Base-by-base conservation (phyloP, 768 basidiomycete species). In the Trametes maxima region DNA sequence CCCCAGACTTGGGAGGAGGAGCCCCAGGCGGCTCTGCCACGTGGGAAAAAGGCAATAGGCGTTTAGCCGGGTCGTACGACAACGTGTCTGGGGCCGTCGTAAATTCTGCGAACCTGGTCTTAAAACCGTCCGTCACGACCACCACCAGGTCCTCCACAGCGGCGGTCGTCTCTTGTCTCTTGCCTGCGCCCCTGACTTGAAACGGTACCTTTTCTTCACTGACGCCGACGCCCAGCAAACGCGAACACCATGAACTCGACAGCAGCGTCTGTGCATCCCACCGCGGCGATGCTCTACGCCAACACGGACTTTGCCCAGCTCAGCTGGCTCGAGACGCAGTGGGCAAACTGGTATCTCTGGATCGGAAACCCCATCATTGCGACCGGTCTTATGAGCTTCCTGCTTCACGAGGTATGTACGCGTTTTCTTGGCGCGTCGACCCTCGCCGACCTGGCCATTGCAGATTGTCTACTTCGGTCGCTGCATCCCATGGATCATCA, bases 381-480 rank as follows among this genome's bases (percentile, higher is more conserved):
- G 13, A 99, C 97, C 0, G 95, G 95, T 54, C 77, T 99, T 57
- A 86, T 92, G 85, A 92, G 89, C 65, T 98, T 99, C 75, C 63
- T 96, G 22, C 68, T 98, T 65, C 97, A 99, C 74, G 97, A 99
- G 82, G 94, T 96, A 54, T 55, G 90, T 72, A 36, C 19, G 40
- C 17, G 14, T 39, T 13, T 48, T 17, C 14, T 19, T 35, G 22
- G 19, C 33, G 50, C 14, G 25, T 21, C 10, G 16, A 25, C 19
- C 3, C 14, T 25, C 16, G 36, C 49, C 21, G 44, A 50, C 33
- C 22, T 19, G 35, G 46, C 13, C 25, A 2, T 19, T 1, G 37
- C 63, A 97, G 95, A 75, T 94, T 69, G 93, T 98, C 10, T 99
- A 99, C 78, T 99, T 99, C 70, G 97, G 96, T 40, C 90, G 97